Evolutionary conservation across 1,284 basidiomycete genomes (phyloP).

Genomic region (Coniferiporia weirii): DNA sequence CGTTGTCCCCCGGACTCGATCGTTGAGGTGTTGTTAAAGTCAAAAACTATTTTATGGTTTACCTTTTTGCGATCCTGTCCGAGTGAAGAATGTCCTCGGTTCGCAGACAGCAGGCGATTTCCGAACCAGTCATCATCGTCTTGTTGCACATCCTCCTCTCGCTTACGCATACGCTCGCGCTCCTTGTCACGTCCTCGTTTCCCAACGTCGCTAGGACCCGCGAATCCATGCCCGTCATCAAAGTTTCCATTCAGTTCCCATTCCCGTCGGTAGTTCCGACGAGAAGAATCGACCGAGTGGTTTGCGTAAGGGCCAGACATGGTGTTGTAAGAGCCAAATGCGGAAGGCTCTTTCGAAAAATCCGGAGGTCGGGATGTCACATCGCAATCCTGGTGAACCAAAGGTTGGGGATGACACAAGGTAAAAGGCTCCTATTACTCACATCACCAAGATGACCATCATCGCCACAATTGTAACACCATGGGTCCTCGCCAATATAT

Average conservation of each 20-base stretch:
- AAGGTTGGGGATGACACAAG: neutral
- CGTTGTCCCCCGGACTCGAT: neutral
- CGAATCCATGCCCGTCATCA: constrained; percentile 39
- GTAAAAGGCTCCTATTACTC: constrained; percentile 29
- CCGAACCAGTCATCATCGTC: constrained; percentile 62
- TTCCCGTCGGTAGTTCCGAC: constrained; percentile 31
- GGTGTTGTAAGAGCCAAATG: constrained; percentile 69
- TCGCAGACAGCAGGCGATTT: constrained; percentile 20
- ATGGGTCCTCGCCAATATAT: constrained; percentile 65
- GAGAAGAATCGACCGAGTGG: constrained; percentile 26
- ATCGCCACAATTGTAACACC: constrained; percentile 87
- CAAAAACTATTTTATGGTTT: constrained; percentile 10
- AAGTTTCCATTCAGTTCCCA: constrained; percentile 30
- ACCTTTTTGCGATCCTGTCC: constrained; percentile 15
- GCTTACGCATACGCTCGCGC: constrained; percentile 48
- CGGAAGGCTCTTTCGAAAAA: constrained; percentile 56
- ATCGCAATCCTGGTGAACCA: constrained; percentile 60
- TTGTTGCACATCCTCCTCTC: constrained; percentile 41
- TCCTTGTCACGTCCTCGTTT: constrained; percentile 56
- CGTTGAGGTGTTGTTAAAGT: constrained; percentile 27
- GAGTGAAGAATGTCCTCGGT: constrained; percentile 9
- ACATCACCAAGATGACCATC: constrained; percentile 86
- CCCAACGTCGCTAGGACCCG: constrained; percentile 57
- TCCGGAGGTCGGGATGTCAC: constrained; percentile 45
- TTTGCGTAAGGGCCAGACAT: constrained; percentile 72